Percentiles rank a stretch among this genome's conserved stretches.
phyloP scores from a whole-genome alignment of 2,329 filamentous ascomycete genomes.

The Cadophora sp. region DNA sequence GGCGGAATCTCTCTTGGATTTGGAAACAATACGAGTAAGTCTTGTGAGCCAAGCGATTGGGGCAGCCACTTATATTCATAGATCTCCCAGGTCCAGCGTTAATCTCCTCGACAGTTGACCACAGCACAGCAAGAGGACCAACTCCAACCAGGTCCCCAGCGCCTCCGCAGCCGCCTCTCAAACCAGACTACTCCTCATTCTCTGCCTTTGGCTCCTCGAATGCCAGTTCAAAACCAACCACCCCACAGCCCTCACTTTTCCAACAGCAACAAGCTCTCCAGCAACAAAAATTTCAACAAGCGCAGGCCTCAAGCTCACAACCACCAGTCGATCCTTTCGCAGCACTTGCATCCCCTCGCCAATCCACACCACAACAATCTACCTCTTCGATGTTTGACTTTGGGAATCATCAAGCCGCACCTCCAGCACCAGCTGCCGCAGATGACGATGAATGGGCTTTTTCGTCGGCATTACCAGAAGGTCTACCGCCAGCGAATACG shows the following conservation, averaged over 20 bases:
- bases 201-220: slow-evolving; percentile 61
- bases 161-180: slow-evolving; percentile 35
- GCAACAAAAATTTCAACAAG: slow-evolving; percentile 34
- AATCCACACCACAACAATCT: slow-evolving; percentile 56
- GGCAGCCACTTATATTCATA: slow-evolving; percentile 47
- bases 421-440: slow-evolving; percentile 51
- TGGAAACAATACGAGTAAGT: slow-evolving; percentile 71
- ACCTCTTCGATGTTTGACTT: slow-evolving; percentile 56
- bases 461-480: slow-evolving; percentile 80
- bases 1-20: slow-evolving; percentile 87
- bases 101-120: slow-evolving; percentile 68
- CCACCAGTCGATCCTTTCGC: slow-evolving; percentile 63
- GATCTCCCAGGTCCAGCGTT: slow-evolving; percentile 68
- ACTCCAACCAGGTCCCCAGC: slow-evolving; percentile 49
- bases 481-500: slow-evolving; percentile 55
- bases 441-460: slow-evolving; percentile 96
- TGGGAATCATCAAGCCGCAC: slow-evolving; percentile 45
- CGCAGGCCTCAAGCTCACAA: slow-evolving; percentile 46
- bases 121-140: slow-evolving; percentile 61
- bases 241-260: slow-evolving; percentile 58
- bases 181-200: slow-evolving; percentile 57
- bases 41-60: neutral
- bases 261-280: slow-evolving; percentile 49
- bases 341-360: slow-evolving; percentile 53
- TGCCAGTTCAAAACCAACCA: slow-evolving; percentile 56